phyloP scores from a whole-genome alignment of 345 rosid species.

The Mallotus nudiflorus region DNA sequence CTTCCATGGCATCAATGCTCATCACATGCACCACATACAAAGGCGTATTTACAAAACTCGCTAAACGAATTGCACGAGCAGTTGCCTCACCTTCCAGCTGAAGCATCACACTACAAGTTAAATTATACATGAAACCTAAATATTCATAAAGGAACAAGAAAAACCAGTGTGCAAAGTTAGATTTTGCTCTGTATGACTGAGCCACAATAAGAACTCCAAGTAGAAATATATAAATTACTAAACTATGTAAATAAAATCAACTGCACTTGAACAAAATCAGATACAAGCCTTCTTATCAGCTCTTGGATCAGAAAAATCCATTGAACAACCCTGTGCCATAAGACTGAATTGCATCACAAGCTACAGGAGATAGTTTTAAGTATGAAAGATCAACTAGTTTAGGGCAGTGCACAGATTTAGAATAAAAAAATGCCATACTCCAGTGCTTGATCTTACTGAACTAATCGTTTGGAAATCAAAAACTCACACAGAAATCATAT shows the following conservation, averaged over 20 bases:
- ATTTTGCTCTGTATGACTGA: background rate
- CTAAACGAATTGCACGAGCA: constrained; percentile 87
- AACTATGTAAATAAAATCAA: too few species aligned
- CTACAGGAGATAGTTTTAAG: background rate
- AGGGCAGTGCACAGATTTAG: background rate
- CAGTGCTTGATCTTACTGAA: background rate
- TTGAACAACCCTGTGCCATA: background rate
- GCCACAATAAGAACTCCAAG: too few species aligned
- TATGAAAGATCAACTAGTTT: background rate
- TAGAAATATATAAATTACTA: too few species aligned
- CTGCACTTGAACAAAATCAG: background rate
- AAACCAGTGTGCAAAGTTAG: background rate
- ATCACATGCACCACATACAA: constrained; percentile 97
- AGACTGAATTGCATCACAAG: background rate
- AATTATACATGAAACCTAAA: constrained; percentile 12
- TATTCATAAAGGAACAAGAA: background rate
- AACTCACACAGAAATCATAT: background rate
- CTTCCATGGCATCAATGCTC: constrained; percentile 99
- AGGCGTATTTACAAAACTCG: constrained; percentile 85
- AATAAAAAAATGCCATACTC: background rate
- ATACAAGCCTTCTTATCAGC: background rate
- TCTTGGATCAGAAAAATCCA: background rate
- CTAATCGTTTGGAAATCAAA: background rate
- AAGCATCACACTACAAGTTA: constrained; percentile 22
- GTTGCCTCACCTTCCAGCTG: constrained; percentile 99